Evolutionary conservation across 768 basidiomycete species (phyloP).

Genomic region (Kwoniella shandongensis): DNA sequence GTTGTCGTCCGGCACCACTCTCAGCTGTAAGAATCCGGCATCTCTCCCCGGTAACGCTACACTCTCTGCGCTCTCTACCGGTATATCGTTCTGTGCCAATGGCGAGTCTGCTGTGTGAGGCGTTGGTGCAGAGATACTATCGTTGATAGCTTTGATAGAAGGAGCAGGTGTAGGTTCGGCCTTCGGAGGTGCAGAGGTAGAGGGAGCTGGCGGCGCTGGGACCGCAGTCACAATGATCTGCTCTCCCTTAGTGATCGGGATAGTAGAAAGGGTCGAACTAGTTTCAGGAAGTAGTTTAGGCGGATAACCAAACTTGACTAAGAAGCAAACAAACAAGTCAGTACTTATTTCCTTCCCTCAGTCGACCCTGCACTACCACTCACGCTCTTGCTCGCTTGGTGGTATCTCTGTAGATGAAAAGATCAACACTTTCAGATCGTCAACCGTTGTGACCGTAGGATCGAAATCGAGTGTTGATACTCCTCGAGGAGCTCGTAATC

Average conservation of each 20-base stretch:
- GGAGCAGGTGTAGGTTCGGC: conserved; percentile 21
- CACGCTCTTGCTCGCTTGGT: conserved; percentile 75
- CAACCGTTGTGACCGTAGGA: conserved; percentile 63
- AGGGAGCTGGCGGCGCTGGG: conserved; percentile 9
- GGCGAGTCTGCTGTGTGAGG: conserved; percentile 18
- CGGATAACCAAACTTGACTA: conserved; percentile 69
- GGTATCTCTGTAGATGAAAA: conserved; percentile 67
- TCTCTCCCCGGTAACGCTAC: conserved; percentile 36
- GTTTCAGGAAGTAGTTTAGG: conserved; percentile 70
- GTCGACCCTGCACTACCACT: conserved; percentile 7
- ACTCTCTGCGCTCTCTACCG: conserved; percentile 10
- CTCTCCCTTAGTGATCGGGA: conserved; percentile 76
- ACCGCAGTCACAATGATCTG: conserved; percentile 72
- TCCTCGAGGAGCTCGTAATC: conserved; percentile 82
- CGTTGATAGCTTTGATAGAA: conserved; percentile 26
- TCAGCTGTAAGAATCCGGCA: conserved; percentile 34
- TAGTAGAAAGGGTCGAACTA: conserved; percentile 59
- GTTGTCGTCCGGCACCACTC: conserved; percentile 96
- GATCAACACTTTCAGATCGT: conserved; percentile 73
- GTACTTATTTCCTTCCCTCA: too few relatives aligned
- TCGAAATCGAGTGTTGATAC: conserved; percentile 73
- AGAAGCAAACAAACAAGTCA: background rate
- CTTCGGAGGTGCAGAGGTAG: conserved; percentile 24
- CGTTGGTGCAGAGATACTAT: conserved; percentile 28
- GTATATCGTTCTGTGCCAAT: conserved; percentile 45